Evolutionary conservation across 2,329 filamentous ascomycete genomes (phyloP), one percentile per base, ranked within the genome.

Genomic region (Clonostachys solani): DNA sequence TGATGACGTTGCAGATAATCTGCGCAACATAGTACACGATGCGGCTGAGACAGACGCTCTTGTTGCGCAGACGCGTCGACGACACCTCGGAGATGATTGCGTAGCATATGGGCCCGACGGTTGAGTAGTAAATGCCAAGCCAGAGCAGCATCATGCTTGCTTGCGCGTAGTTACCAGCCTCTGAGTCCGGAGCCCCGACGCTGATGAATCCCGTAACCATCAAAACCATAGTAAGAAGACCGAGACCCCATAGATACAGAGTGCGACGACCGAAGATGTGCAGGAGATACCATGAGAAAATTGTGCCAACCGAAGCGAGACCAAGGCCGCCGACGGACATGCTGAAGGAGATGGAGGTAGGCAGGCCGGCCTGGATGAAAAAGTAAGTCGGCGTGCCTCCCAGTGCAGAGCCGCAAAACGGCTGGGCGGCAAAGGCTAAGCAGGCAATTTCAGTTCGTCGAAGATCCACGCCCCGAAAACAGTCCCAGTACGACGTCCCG

Each of bases 1-100:
- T 71, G 6, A 72, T 58, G 42, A 73, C 57, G 53, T 73, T 78
- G 54, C 66, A 69, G 19, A 71, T 51, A 38, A 81, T 74, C 46
- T 69, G 69, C 18, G 61, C 57, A 5, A 78, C 60, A 51, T 80
- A 77, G 61, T 78, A 80, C 18, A 67, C n/a, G 41, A 64, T 66
- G 5, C 73, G 60, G 2, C 70, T 66, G 15, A 77, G 58, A 1
- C 69, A 68, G 5, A 75, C 66, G 2, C 64, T 67, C 49, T 68
- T 62, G 12, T 61, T 62, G 13, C 65, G 56, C 13, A 69, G 56
- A 19, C 65, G 63, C 12, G 62, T 65, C 7, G 63, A 64, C 4
- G 60, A 61, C 5, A 65, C 56, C 54, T 70, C 67, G 13, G 64
- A 54, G 6, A 65, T 60, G 46, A 69, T 59, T n/a, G 62, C 62